phyloP scores from a whole-genome alignment of 2,329 filamentous ascomycete genomes.

The Sphaerulina populicola region DNA sequence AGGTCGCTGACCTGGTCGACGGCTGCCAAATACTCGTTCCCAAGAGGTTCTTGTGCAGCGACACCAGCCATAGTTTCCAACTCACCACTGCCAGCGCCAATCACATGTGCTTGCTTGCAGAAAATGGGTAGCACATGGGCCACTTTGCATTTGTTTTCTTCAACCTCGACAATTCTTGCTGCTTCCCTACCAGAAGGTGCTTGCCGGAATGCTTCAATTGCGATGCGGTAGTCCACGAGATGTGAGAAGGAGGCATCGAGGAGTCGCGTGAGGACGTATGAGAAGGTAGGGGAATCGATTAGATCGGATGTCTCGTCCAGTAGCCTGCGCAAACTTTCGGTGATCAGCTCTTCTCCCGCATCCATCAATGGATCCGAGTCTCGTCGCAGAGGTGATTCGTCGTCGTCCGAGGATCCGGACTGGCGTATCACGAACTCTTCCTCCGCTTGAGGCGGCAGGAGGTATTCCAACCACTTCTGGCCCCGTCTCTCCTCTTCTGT shows the following conservation, averaged over 20 bases:
- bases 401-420: constrained; percentile 59
- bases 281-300: constrained; percentile 86
- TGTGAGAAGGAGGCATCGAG: constrained; percentile 81
- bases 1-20: constrained; percentile 71
- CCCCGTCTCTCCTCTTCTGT: constrained; percentile 56
- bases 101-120: constrained; percentile 80
- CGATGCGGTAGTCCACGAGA: constrained; percentile 74
- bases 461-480: constrained; percentile 69
- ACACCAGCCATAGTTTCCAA: constrained; percentile 37
- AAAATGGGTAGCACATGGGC: constrained; percentile 85
- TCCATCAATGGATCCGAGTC: constrained; percentile 17
- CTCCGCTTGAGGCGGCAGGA: constrained; percentile 69
- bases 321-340: constrained; percentile 65
- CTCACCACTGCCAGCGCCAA: constrained; percentile 68
- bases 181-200: constrained; percentile 43
- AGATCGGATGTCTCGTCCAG: constrained; percentile 94
- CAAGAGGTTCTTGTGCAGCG: constrained; percentile 28
- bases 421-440: constrained; percentile 79
- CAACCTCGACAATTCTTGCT: constrained; percentile 40
- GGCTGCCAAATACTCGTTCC: constrained; percentile 47
- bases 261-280: constrained; percentile 73
- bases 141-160: constrained; percentile 57
- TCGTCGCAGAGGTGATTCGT: constrained; percentile 23
- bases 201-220: constrained; percentile 65
- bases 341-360: constrained; percentile 33